Conservation (phyloP, 441 rosid genomes). For the Sinapis alba region DNA sequence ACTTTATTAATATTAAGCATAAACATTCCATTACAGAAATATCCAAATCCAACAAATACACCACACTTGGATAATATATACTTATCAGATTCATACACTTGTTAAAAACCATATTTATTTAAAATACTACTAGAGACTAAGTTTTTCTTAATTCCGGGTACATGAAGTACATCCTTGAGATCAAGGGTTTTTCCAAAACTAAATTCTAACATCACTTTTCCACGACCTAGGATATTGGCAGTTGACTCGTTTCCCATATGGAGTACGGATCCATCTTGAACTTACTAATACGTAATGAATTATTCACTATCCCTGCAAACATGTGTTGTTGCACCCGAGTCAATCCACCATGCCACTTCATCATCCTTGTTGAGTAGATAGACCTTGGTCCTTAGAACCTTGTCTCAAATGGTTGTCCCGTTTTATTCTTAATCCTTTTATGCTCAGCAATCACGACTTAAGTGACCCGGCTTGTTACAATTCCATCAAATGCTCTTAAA, state of each 20-base stretch:
- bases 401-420: not conserved
- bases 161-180: too few species aligned
- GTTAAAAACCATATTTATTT: too few species aligned
- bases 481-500: not conserved
- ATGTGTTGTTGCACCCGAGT: slow-evolving; percentile 7
- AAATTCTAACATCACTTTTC: slow-evolving; percentile 3
- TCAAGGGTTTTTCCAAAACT: not conserved
- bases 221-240: not conserved
- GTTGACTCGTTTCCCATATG: slow-evolving; percentile 4
- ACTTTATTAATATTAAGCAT: too few species aligned
- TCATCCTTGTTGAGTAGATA: not conserved
- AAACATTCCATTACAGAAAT: too few species aligned
- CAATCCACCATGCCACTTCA: slow-evolving; percentile 2
- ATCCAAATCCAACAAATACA: too few species aligned
- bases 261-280: too few species aligned
- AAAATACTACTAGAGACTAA: too few species aligned
- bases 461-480: not conserved
- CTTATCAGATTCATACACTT: too few species aligned
- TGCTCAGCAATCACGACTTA: too few species aligned
- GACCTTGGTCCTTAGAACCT: slow-evolving; percentile 5
- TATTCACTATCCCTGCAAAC: not conserved
- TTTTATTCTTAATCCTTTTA: not conserved
- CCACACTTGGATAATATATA: too few species aligned
- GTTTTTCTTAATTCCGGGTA: too few species aligned
- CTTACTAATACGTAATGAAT: not conserved